Evolutionary conservation across 2,329 filamentous ascomycete genomes (phyloP), one percentile per base, ranked within the genome.

Genomic region (Catunica adiposa): DNA sequence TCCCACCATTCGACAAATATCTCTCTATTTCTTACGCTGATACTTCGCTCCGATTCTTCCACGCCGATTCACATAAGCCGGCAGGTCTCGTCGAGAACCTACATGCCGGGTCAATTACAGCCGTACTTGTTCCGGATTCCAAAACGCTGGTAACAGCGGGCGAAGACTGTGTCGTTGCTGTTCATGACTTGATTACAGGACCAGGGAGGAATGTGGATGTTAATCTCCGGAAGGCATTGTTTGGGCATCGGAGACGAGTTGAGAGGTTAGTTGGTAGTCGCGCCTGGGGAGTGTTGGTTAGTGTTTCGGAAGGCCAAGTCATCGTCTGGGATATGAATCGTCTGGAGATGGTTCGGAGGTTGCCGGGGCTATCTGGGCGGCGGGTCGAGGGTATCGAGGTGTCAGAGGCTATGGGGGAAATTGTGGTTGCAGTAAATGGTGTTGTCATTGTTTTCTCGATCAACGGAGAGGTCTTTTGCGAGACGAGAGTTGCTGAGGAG

Each of bases 1-100:
- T 97, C 11, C 85, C 89, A 0, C 89, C 90, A 0, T 94, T 88
- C 64, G 89, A 97, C 68, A 89, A 89, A 62, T 95, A 88, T 63
- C 77, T 97, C 61, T 89, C 96, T 69, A 97, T 90, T 90, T 90
- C 90, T 1, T 97, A 94, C 63, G 85, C 87, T 0, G 92, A 98
- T 67, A 87, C 86, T 62, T 94, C 87, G 61, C 78, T 98, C 26
- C 84, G 92, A 3, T 97, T 98, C 72, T 95, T 87, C 69, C 80
- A 84, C 56, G 82, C 84, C 51, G 88, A 95, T 61, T 86, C 80
- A 57, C 83, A 86, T 64, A 89, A 87, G 72, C 74, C 85, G 22
- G 80, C 94, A 37, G 90, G 90, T 0, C 76, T 96, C 17, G 95
- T 90, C 64, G 92, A 98, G 67, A 94, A 97, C 64, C 74, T 96